Percentiles rank a stretch among this genome's conserved stretches.
Conservation (phyloP, 1,284 basidiomycete species). For the Cystobasidiaceae sp. region DNA sequence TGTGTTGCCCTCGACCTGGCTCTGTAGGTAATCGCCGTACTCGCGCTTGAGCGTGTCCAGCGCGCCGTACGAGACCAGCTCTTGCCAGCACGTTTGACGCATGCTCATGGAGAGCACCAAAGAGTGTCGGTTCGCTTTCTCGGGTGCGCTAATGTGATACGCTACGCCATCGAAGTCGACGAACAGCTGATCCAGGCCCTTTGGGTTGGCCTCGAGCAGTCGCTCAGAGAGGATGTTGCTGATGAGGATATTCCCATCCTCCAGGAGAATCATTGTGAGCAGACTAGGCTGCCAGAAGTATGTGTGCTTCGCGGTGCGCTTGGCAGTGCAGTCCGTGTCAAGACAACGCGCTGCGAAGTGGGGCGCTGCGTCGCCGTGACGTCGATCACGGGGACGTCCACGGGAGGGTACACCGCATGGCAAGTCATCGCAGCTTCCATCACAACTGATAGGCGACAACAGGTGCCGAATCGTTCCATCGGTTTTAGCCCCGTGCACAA, state of each 20-base stretch:
- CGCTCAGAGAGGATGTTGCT: conserved; percentile 15
- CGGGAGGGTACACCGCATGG: too few relatives aligned
- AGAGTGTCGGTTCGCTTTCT: conserved; percentile 64
- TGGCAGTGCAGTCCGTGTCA: too few relatives aligned
- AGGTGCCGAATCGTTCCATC: too few relatives aligned
- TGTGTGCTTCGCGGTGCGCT: too few relatives aligned
- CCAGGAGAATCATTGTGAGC: conserved; percentile 62
- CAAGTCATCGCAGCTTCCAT: too few relatives aligned
- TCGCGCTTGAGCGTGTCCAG: conserved; percentile 72
- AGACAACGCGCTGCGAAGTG: too few relatives aligned
- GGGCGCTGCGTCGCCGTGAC: too few relatives aligned
- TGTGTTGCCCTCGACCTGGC: conserved; percentile 55
- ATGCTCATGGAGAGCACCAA: conserved; percentile 92
- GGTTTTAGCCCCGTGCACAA: too few relatives aligned
- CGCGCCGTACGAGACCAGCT: conserved; percentile 80
- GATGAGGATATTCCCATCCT: conserved; percentile 48
- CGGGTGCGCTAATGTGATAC: conserved; percentile 83
- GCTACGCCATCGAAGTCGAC: conserved; percentile 97
- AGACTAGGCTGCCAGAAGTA: too few relatives aligned
- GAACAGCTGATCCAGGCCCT: conserved; percentile 86
- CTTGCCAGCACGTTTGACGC: conserved; percentile 76
- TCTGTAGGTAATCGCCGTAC: conserved; percentile 71
- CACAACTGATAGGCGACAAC: too few relatives aligned
- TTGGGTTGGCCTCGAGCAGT: conserved; percentile 59
- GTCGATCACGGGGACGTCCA: too few relatives aligned